Evolutionary conservation across 192 early-diverging fungal genomes (phyloP), one percentile per base, ranked within the genome.

Genomic region (Backusella luteola): DNA sequence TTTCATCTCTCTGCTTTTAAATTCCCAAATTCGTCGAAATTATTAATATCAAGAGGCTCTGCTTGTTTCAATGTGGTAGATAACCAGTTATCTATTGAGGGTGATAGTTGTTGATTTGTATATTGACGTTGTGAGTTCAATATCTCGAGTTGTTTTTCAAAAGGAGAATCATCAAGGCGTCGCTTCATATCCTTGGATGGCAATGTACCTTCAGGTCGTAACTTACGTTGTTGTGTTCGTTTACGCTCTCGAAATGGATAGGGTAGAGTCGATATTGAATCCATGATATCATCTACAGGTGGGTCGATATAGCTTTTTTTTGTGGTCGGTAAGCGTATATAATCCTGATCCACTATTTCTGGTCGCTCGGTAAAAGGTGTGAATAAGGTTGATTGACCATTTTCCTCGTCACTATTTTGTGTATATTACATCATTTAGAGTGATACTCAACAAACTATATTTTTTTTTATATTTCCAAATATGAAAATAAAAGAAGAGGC

Each of bases 1-100:
- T 56, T 63, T 63, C 12, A 63, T 63, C 8, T 63, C 26, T 63
- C 56, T 29, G 56, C 56, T 63, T 29, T 63, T 63, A 29, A 63
- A 63, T 63, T 63, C 56, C 56, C 56, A 63, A 29, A 63, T 29
- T 63, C 56, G 56, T 63, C 56, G 23, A 63, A 63, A 63, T 63
- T 63, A 4, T 63, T 63, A 29, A 63, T 63, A 63, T 63, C 56
- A 26, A 63, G 56, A 63, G 56, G 56, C 56, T 63, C 56, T 29
- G 8, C 26, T 8, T 63, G 56, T 29, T 63, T 63, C 11, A 63
- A 63, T 23, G 56, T 63, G 7, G 56, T 29, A 63, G 56, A 63
- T 63, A 63, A 63, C 56, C 56, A 63, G 56, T 63, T 63, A 63
- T 63, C 56, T 63, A 63, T 29, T 63, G 56, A 9, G 3, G 56